Evolutionary conservation across 179 eudicot species (phyloP), one percentile per base, ranked within the genome.

Genomic region (Spinacia oleracea): DNA sequence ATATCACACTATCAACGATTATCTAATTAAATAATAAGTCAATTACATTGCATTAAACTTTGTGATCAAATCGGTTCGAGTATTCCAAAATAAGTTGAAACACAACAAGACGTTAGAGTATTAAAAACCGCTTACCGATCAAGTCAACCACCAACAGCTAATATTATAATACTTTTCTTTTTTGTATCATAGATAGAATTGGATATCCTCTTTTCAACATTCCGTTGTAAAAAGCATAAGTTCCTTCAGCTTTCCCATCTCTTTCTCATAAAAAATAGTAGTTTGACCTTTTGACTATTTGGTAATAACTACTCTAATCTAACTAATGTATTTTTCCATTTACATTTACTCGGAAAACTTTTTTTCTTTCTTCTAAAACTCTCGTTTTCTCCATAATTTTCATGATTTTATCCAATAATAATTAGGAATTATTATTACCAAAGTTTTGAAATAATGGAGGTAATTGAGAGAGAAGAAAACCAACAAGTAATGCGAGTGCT

Each of bases 401-500:
- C n/a, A n/a, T n/a, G n/a, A n/a, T n/a, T n/a, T 31, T 64, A 1
- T 31, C 16, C 12, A 48, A 11, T 16, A 3, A 14, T 48, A 2
- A 48, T 45, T 11, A 45, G 9, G 9, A 0, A 0, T 45, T 45
- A 5, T 45, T 9, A 45, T 9, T 11, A 2, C 20, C 31, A 63
- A 32, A 29, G 31, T 16, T 53, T 53, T 3, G 5, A 0, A 29
- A 25, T 11, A 32, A 85, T 87, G 90, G 87, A 87, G 51, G 89
- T 66, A 71, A 34, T 18, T 53, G 86, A 85, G 5, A 73, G 69
- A 59, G 79, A 80, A 77, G 86, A 87, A 45, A 84, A 76, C 63
- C 88, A 83, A 1, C 89, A 86, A 59, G 81, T 90, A 12, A 65
- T 89, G 3, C 67, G 77, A 77, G 94, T 93, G n/a, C 84, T 92